These are phyloP conservation scores for Pythium brachiatum DNA, from an alignment of 352 stramenopile genomes.

Conservation along the genomic window DNA sequence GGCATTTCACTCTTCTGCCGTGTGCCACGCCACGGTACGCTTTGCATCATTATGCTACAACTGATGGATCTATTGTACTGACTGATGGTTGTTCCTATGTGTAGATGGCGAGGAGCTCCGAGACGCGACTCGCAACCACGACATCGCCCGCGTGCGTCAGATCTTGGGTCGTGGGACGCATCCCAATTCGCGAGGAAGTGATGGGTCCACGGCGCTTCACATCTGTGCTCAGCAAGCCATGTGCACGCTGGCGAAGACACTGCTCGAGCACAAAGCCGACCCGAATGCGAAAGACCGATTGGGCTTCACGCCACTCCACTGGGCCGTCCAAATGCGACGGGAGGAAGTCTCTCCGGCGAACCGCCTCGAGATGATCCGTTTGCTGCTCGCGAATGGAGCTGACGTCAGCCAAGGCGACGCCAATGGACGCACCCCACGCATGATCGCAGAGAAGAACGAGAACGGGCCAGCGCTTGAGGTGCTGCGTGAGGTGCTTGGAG, in stretches of 20 bases:
- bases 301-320: slow-evolving; percentile 77
- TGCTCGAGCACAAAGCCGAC: slow-evolving; percentile 66
- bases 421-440: slow-evolving; percentile 51
- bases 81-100: not conserved
- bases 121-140: slow-evolving; percentile 72
- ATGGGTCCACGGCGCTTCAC: slow-evolving; percentile 72
- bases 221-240: slow-evolving; percentile 79
- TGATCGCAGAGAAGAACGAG: slow-evolving; percentile 67
- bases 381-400: slow-evolving; percentile 60
- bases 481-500: slow-evolving; percentile 49
- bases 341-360: slow-evolving; percentile 65
- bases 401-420: slow-evolving; percentile 41
- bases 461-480: slow-evolving; percentile 58
- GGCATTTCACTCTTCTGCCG: slow-evolving; percentile 62
- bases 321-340: slow-evolving; percentile 76
- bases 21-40: slow-evolving; percentile 64
- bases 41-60: no score
- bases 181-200: slow-evolving; percentile 44
- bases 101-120: slow-evolving; percentile 75
- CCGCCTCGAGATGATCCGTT: slow-evolving; percentile 66
- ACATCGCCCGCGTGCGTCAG: slow-evolving; percentile 52
- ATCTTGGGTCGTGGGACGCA: slow-evolving; percentile 62
- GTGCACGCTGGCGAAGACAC: slow-evolving; percentile 43
- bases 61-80: not conserved
- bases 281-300: slow-evolving; percentile 56